Conservation (phyloP, 2,329 filamentous ascomycete species). For the Colletotrichum noveboracense region DNA sequence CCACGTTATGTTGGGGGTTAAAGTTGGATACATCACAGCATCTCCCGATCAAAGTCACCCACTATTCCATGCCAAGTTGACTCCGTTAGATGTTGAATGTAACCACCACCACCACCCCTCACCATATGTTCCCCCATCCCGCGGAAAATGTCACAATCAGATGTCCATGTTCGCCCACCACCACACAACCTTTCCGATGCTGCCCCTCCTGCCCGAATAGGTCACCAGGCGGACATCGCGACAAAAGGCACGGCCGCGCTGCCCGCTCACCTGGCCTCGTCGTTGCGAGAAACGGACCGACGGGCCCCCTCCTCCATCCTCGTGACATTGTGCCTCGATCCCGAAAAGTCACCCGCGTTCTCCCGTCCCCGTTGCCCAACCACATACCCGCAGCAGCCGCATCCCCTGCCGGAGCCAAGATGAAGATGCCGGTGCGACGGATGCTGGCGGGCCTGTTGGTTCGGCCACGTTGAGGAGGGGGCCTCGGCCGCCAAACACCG, state of each 20-base stretch:
- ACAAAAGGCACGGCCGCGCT: neutral
- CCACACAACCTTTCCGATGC: neutral
- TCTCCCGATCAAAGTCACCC: neutral
- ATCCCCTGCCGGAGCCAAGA: constrained; percentile 2
- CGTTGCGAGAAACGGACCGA: constrained; percentile 2
- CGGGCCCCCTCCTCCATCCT: neutral
- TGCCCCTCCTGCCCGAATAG: neutral
- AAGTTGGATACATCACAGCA: neutral
- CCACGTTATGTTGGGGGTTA: neutral
- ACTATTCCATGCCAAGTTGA: neutral
- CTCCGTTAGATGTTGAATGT: neutral
- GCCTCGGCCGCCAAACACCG: neutral
- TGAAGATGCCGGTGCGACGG: neutral
- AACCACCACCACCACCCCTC: neutral
- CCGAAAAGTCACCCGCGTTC: neutral
- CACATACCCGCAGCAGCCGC: neutral
- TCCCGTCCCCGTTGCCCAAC: neutral
- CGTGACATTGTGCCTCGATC: neutral
- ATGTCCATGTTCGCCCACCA: neutral
- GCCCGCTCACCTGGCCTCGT: neutral
- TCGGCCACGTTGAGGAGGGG: neutral
- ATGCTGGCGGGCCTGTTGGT: neutral
- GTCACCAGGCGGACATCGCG: constrained; percentile 3
- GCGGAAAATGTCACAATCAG: neutral
- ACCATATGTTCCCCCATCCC: neutral